Evolutionary conservation across 1,139 yeast genomes (phyloP).

Genomic region (Pichia sp.): DNA sequence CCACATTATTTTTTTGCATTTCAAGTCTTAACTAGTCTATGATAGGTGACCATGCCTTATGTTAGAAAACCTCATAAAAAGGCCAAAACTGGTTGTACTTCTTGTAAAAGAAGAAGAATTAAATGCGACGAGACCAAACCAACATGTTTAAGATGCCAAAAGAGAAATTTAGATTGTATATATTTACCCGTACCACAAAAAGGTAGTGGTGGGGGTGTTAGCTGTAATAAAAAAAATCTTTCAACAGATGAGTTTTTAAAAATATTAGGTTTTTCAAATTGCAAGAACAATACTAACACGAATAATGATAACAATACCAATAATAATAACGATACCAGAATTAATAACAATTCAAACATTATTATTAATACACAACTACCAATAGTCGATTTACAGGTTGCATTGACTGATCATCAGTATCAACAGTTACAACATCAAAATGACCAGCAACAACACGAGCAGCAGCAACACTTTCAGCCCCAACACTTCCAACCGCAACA

Average conservation of each 20-base stretch:
- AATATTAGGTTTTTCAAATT: neutral
- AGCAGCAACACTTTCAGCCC: neutral
- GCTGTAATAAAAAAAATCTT: neutral
- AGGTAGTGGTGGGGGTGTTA: neutral
- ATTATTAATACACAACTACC: neutral
- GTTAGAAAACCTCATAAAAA: constrained; percentile 26
- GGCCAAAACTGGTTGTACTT: constrained; percentile 25
- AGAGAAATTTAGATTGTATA: neutral
- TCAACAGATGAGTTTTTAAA: neutral
- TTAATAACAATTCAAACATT: neutral
- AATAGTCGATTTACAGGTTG: neutral
- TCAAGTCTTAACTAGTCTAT: too few relatives aligned
- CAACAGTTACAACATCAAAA: neutral
- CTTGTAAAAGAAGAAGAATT: constrained; percentile 6
- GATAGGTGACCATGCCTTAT: constrained; percentile 15
- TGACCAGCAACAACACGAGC: neutral
- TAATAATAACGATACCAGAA: neutral
- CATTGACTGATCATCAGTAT: neutral
- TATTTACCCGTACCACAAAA: neutral
- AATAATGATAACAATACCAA: neutral
- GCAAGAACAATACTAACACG: neutral
- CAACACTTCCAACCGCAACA: neutral
- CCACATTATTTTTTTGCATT: too few relatives aligned
- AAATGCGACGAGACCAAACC: constrained; percentile 11
- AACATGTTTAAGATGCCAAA: constrained; percentile 2